These are phyloP conservation scores for Penicillium fimorum DNA, from an alignment of 495 filamentous ascomycete genomes.

Conservation along the genomic window DNA sequence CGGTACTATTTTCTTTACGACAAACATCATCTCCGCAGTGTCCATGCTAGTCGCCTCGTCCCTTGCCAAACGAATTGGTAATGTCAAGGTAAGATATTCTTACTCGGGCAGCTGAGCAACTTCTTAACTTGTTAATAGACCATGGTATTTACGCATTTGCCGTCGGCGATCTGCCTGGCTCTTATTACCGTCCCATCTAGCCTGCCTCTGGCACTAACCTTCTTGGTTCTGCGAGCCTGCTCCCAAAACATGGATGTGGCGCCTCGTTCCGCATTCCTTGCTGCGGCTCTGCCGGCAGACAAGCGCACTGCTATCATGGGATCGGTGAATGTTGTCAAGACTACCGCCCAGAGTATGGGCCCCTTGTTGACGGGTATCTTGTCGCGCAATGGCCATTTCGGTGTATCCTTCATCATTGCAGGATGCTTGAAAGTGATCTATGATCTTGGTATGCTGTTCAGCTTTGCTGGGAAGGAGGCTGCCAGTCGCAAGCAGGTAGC, in stretches of 20 bases:
- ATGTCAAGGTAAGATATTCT: slow-evolving; percentile 55
- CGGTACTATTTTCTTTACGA: slow-evolving; percentile 66
- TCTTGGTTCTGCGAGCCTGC: slow-evolving; percentile 68
- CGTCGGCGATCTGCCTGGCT: slow-evolving; percentile 68
- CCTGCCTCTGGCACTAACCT: slow-evolving; percentile 55
- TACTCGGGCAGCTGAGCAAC: background rate
- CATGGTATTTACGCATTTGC: slow-evolving; percentile 85
- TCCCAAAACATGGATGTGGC: slow-evolving; percentile 80
- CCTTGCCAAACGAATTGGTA: slow-evolving; percentile 71
- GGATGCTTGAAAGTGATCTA: slow-evolving; percentile 69
- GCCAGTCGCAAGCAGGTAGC: slow-evolving; percentile 19
- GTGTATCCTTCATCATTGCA: slow-evolving; percentile 69
- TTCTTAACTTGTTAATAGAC: slow-evolving; percentile 43
- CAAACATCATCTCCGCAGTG: slow-evolving; percentile 62
- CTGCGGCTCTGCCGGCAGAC: slow-evolving; percentile 64
- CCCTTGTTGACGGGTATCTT: slow-evolving; percentile 70
- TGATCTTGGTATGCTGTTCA: slow-evolving; percentile 69
- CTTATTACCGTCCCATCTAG: slow-evolving; percentile 62
- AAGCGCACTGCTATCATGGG: slow-evolving; percentile 82
- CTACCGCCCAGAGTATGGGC: slow-evolving; percentile 58
- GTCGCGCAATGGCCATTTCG: slow-evolving; percentile 59
- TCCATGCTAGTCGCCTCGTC: slow-evolving; percentile 73
- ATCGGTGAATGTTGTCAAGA: slow-evolving; percentile 66
- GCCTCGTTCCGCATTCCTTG: slow-evolving; percentile 76
- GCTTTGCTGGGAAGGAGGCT: slow-evolving; percentile 53